Base-by-base conservation (phyloP, 805 yeast genomes). In the Teunomyces stri region DNA sequence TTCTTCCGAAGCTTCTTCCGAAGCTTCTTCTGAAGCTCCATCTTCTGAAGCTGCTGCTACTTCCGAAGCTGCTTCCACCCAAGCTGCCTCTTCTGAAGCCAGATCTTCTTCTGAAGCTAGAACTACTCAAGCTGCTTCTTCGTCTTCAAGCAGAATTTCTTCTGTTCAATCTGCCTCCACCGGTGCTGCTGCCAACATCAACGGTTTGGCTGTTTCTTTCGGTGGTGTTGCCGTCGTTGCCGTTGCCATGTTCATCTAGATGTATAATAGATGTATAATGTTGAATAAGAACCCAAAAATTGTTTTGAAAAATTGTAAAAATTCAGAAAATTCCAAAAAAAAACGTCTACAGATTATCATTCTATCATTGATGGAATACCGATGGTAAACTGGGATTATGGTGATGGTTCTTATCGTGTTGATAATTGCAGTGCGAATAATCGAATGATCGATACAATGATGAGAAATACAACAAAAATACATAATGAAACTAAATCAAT, bases 81-180 rank as follows among this genome's bases (percentile, higher is more conserved):
- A 25, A 11, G 39, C 42, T 35, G 18, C 37, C 9, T 16, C 35
- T n/a, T 29, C 52, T 31, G 50, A 55, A 43, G 40, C 57, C 13
- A 21, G 7, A 4, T 27, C 42, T n/a, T 25, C 42, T 39, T 25
- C 42, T 39, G 42, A 5, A 9, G 42, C 45, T n/a, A 18, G 43
- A 11, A 18, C 39, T 5, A 22, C 49, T 20, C 20, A 38, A 12
- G 21, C 39, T 16, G 41, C 54, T 41, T 34, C 58, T 45, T 28
- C 38, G 35, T 46, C 54, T 30, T 53, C 60, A 25, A 60, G 61
- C 37, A 49, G 54, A 34, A 53, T 56, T 29, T 50, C 57, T 27
- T 48, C 48, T 42, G 44, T 51, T 30, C 43, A 18, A 13, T 16
- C 43, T 11, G 31, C 43, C 6, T 27, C 43, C 12, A 22, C 31